Evolutionary conservation across 2,329 filamentous ascomycete genomes (phyloP), one percentile per base, ranked within the genome.

Genomic region (Nigrospora sphaerica): DNA sequence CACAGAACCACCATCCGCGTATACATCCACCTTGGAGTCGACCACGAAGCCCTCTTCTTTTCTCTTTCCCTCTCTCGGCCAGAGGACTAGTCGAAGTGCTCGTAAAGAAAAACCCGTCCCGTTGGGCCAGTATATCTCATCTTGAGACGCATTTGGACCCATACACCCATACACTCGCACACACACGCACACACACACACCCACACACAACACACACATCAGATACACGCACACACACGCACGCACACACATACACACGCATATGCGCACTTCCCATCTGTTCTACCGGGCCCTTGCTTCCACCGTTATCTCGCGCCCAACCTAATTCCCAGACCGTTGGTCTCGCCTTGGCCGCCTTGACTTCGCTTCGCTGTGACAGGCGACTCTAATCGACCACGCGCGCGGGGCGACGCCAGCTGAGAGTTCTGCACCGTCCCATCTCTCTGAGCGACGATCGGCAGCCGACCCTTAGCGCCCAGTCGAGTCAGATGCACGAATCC

Each of bases 401-500:
- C 32, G 23, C 42, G 14, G 33, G 33, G 34, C 46, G 14, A 44
- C 40, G 23, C 41, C 36, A 37, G 39, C 36, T 42, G 39, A 44
- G 48, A 44, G 48, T 50, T 46, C 36, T 32, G 46, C 48, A 23
- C 48, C 48, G 48, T 46, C 38, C 23, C 19, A 42, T 48, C 31
- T 46, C 35, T 42, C 35, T 45, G 32, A 17, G 39, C 37, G 46
- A 34, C 46, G 42, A 50, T 48, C 44, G 33, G 39, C 31, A 37
- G 19, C 42, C 41, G 42, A 31, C 42, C 39, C 28, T 43, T 44
- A 37, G 45, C 39, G 41, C 42, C n/a, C 40, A 42, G 50, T 45
- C 54, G 54, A 59, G 47, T 57, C 58, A 62, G 59, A 62, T 62
- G 58, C 57, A 61, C 59, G 50, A 56, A 55, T 56, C 47, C 48